Percentiles rank a stretch among this genome's conserved stretches.
Conservation (phyloP, 2,329 filamentous ascomycete genomes). For the Aspergillus vadensis region DNA sequence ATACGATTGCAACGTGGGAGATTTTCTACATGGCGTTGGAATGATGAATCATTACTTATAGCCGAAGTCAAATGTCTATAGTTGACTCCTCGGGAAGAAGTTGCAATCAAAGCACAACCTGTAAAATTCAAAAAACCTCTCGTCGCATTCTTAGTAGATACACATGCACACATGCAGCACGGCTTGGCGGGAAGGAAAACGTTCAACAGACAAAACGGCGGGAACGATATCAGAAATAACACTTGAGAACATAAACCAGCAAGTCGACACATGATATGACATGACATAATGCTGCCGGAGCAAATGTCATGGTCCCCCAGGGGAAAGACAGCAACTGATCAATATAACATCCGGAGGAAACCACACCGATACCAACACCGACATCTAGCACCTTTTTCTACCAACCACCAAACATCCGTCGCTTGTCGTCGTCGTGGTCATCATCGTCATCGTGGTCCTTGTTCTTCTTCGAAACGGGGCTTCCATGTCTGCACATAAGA, state of each 20-base stretch:
- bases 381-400: slow-evolving; percentile 12
- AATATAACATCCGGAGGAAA: not conserved
- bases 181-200: not conserved
- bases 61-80: slow-evolving; percentile 40
- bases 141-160: slow-evolving; percentile 12
- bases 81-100: slow-evolving; percentile 37
- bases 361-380: not conserved
- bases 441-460: slow-evolving; percentile 35
- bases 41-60: slow-evolving; percentile 39
- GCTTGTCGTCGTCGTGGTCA: slow-evolving; percentile 28
- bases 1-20: slow-evolving; percentile 40
- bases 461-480: slow-evolving; percentile 56
- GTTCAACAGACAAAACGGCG: not conserved
- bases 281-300: slow-evolving; percentile 25
- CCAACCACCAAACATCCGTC: slow-evolving; percentile 34
- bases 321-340: not conserved
- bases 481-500: slow-evolving; percentile 57
- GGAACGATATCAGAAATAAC: not conserved
- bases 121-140: slow-evolving; percentile 36
- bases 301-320: slow-evolving; percentile 16
- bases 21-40: slow-evolving; percentile 41
- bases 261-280: not conserved
- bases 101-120: slow-evolving; percentile 40
- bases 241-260: not conserved
- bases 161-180: slow-evolving; percentile 16